Evolutionary conservation across 108 stramenopile genomes (phyloP).

Genomic region (Skeletonema potamos): DNA sequence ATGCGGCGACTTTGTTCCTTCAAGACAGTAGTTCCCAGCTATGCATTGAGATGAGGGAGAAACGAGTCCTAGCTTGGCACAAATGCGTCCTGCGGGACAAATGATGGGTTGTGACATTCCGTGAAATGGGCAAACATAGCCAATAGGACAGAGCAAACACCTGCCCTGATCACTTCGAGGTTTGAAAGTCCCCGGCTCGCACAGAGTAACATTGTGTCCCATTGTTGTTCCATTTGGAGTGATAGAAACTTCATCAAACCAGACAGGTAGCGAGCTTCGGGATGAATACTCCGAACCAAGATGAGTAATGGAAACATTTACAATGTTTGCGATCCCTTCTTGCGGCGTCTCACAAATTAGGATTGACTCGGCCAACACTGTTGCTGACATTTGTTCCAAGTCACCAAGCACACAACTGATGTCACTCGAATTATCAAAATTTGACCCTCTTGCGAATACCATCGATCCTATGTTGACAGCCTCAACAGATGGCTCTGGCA

Average conservation of each 20-base stretch:
- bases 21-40: slow-evolving; percentile 63
- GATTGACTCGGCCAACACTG: slow-evolving; percentile 34
- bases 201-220: slow-evolving; percentile 69
- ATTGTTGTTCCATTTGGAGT: slow-evolving; percentile 61
- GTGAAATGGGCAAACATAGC: slow-evolving; percentile 69
- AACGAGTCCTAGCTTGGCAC: slow-evolving; percentile 54
- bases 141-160: slow-evolving; percentile 74
- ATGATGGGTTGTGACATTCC: slow-evolving; percentile 57
- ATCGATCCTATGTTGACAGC: slow-evolving; percentile 14
- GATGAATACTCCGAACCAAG: slow-evolving; percentile 16
- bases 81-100: slow-evolving; percentile 76
- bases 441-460: slow-evolving; percentile 22
- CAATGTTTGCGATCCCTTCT: slow-evolving; percentile 45
- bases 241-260: background rate
- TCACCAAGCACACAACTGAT: slow-evolving; percentile 1
- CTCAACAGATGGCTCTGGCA: slow-evolving; percentile 26
- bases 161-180: slow-evolving; percentile 44
- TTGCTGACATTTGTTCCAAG: background rate
- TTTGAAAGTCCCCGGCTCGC: slow-evolving; percentile 76
- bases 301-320: slow-evolving; percentile 9
- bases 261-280: slow-evolving; percentile 17
- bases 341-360: slow-evolving; percentile 40
- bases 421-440: slow-evolving; percentile 6
- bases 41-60: slow-evolving; percentile 54
- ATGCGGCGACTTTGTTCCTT: slow-evolving; percentile 51